Conservation (phyloP, 495 filamentous ascomycete genomes). For the Tetracladium marchalianum region DNA sequence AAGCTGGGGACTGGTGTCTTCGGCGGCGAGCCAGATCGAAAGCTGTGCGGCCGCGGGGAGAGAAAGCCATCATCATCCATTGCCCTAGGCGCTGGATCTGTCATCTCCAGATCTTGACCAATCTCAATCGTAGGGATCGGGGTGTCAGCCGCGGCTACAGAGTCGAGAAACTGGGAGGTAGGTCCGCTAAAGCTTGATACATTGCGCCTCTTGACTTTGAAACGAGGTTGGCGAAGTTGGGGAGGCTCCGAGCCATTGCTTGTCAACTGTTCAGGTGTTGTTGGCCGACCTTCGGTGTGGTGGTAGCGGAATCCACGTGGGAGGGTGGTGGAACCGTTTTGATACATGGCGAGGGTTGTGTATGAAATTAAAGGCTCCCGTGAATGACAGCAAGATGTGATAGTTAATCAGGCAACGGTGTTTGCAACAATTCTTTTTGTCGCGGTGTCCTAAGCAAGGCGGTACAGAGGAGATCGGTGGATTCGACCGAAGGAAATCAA, state of each 20-base stretch:
- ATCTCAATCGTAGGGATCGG: slow-evolving; percentile 45
- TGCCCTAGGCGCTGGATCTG: slow-evolving; percentile 14
- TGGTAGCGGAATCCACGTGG: slow-evolving; percentile 30
- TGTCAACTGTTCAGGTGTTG: slow-evolving; percentile 15
- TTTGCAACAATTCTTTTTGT: too few species aligned
- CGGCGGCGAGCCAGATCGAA: slow-evolving; percentile 8
- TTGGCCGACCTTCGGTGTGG: slow-evolving; percentile 9
- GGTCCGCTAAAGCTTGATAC: slow-evolving; percentile 36
- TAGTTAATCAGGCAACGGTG: too few species aligned
- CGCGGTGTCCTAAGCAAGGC: too few species aligned
- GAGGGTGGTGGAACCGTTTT: slow-evolving; percentile 27
- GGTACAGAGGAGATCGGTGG: too few species aligned
- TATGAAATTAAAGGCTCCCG: too few species aligned
- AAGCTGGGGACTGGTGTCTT: slow-evolving; percentile 16
- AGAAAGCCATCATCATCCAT: slow-evolving; percentile 7
- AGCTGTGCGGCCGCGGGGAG: slow-evolving; percentile 7
- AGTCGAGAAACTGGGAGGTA: slow-evolving; percentile 46
- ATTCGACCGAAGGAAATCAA: too few species aligned
- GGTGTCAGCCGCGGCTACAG: slow-evolving; percentile 39
- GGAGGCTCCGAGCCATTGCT: slow-evolving; percentile 11
- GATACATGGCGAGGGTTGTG: slow-evolving; percentile 17
- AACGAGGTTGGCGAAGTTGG: slow-evolving; percentile 12
- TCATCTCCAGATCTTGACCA: slow-evolving; percentile 26
- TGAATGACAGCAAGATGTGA: too few species aligned
- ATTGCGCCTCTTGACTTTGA: slow-evolving; percentile 19